phyloP scores from a whole-genome alignment of 2,329 filamentous ascomycete genomes.

The Epichloe aotearoae region DNA sequence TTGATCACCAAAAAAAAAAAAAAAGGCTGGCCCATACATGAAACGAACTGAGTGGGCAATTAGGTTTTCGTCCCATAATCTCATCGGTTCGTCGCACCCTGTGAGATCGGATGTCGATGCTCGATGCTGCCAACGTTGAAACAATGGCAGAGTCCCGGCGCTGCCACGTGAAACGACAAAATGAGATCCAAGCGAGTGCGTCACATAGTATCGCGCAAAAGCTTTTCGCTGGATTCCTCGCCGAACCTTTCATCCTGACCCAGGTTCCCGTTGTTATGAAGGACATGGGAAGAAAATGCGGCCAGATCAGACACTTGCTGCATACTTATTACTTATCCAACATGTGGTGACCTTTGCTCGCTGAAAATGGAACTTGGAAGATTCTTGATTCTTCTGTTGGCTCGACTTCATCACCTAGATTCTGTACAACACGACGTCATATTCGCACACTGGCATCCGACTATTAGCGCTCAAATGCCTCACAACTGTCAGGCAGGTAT shows the following conservation, averaged over 20 bases:
- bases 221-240: no score
- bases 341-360: background rate
- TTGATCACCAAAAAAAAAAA: no score
- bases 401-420: background rate
- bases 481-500: no score
- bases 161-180: background rate
- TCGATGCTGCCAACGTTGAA: background rate
- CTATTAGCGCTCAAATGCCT: no score
- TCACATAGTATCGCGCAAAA: background rate
- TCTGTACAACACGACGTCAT: no score
- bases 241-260: no score
- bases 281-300: background rate
- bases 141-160: background rate
- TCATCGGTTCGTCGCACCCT: background rate
- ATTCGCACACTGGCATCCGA: no score
- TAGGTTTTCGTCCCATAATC: background rate
- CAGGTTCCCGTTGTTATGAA: no score
- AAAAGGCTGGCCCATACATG: background rate
- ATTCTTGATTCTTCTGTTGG: background rate
- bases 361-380: background rate
- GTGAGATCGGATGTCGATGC: background rate
- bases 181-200: background rate
- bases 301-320: background rate
- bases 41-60: background rate
- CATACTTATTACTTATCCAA: background rate